phyloP scores from a whole-genome alignment of 371 early-diverging fungal species.

The Lichtheimia ramosa region DNA sequence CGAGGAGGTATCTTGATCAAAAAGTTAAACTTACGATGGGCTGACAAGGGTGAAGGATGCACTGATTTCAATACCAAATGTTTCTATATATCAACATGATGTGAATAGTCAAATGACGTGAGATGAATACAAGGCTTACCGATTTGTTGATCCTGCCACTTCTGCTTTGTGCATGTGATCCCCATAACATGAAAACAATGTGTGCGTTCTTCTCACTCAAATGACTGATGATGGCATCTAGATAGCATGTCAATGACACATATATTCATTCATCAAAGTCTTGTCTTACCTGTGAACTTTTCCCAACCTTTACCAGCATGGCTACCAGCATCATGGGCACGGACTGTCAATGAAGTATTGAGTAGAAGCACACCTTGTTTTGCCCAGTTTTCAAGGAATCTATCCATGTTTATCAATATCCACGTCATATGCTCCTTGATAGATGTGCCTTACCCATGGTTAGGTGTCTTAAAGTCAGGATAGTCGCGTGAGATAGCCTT shows the following conservation, averaged over 20 bases:
- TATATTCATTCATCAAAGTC: not conserved
- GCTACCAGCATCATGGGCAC: slow-evolving; percentile 78
- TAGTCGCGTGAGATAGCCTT: slow-evolving; percentile 77
- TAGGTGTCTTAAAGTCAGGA: slow-evolving; percentile 60
- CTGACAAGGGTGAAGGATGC: slow-evolving; percentile 96
- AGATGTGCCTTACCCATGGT: slow-evolving; percentile 55
- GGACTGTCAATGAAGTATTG: slow-evolving; percentile 94
- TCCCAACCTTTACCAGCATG: slow-evolving; percentile 95
- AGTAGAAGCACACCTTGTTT: slow-evolving; percentile 95
- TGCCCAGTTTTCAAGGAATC: slow-evolving; percentile 80
- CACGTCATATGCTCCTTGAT: not conserved
- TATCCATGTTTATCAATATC: slow-evolving; percentile 23
- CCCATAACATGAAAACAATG: slow-evolving; percentile 99
- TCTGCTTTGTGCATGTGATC: slow-evolving; percentile 85
- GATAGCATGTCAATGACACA: not conserved
- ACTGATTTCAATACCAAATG: slow-evolving; percentile 88
- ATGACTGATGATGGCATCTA: slow-evolving; percentile 77
- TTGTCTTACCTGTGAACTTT: slow-evolving; percentile 71
- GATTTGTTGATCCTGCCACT: slow-evolving; percentile 56
- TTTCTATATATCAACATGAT: slow-evolving; percentile 31
- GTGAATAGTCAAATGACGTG: not conserved
- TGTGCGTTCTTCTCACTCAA: slow-evolving; percentile 63
- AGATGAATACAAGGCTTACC: slow-evolving; percentile 30
- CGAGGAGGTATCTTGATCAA: no score
- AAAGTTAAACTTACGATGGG: slow-evolving; percentile 46